Base-by-base conservation (phyloP, 352 stramenopile species). In the Elongisporangium prolatum region DNA sequence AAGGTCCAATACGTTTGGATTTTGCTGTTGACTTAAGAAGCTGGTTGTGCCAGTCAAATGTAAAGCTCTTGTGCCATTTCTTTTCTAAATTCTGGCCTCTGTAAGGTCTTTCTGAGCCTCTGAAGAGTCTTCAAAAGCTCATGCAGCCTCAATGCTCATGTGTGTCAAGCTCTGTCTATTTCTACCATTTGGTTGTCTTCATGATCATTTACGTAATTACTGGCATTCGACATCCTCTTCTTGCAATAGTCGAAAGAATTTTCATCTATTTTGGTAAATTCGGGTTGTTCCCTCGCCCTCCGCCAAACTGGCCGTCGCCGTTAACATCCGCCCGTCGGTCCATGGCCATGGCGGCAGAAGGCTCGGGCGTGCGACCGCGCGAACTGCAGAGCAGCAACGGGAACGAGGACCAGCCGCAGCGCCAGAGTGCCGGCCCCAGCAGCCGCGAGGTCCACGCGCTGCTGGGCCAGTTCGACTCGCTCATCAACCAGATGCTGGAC, bases 401-500 rank as follows among this genome's bases (percentile, higher is more conserved):
- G 34, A 44, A 44, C 34, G 34, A 44, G 34, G 13, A 61, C 11
- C 21, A 47, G 28, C 24, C 21, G 16, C 14, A 58, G 25, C 51
- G 50, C 11, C 34, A 58, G 21, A 11, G 47, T 20, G 49, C 13
- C 21, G 38, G 34, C 3, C 55, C 54, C 34, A 56, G 48, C 21
- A 37, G 53, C 10, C 59, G 70, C n/a, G 73, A 88, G 57, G 76
- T 88, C 52, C 70, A 92, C 63, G 21, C 63, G 52, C 69, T 91
- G 14, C 64, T 94, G 55, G 67, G 61, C 49, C 78, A 93, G 65
- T 96, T 94, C 55, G 83, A 94, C 67, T 71, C 72, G 50, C 83
- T 85, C 72, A 92, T 96, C 67, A 93, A 93, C 68, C 66, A 80
- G 37, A 89, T 96, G 83, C 81, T 76, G 69, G 81, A 88, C 67